Conservation (phyloP, 306 rosid species). For the Elaeagnus macrophylla region DNA sequence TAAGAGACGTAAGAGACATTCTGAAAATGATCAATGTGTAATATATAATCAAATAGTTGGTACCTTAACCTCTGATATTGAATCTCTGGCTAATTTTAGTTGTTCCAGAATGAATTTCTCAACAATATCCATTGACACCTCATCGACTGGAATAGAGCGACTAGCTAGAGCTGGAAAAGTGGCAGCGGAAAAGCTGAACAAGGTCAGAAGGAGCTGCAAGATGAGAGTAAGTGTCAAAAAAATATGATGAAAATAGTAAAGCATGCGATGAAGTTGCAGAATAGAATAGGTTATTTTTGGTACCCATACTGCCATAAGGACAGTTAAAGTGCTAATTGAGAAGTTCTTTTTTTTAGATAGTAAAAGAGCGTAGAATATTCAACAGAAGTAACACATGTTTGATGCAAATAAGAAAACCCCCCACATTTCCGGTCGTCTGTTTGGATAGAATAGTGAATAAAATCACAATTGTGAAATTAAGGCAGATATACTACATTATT, state of each 20-base stretch:
- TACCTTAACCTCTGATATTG: slow-evolving; percentile 65
- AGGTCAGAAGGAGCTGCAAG: slow-evolving; percentile 68
- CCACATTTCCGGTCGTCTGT: too few relatives aligned
- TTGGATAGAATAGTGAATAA: too few relatives aligned
- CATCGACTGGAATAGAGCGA: slow-evolving; percentile 37
- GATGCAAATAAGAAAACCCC: too few relatives aligned
- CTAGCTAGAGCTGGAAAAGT: slow-evolving; percentile 48
- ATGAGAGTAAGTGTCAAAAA: slow-evolving; percentile 15
- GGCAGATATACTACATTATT: too few relatives aligned
- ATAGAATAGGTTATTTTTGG: not conserved
- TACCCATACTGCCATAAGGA: too few relatives aligned
- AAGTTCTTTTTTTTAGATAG: too few relatives aligned
- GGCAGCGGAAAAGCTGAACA: slow-evolving; percentile 53
- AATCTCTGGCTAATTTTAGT: slow-evolving; percentile 48
- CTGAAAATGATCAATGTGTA: not conserved
- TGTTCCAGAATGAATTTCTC: slow-evolving; percentile 51
- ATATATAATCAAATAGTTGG: slow-evolving; percentile 11
- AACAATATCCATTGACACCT: slow-evolving; percentile 27
- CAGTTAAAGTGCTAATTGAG: too few relatives aligned
- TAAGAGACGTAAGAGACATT: not conserved
- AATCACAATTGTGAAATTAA: too few relatives aligned
- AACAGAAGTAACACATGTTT: too few relatives aligned
- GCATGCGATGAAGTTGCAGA: slow-evolving; percentile 6
- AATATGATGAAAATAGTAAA: slow-evolving; percentile 16
- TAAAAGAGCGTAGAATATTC: too few relatives aligned